Evolutionary conservation across 2,329 filamentous ascomycete genomes (phyloP), one percentile per base, ranked within the genome.

Genomic region (Fusarium brevicatenulatum): DNA sequence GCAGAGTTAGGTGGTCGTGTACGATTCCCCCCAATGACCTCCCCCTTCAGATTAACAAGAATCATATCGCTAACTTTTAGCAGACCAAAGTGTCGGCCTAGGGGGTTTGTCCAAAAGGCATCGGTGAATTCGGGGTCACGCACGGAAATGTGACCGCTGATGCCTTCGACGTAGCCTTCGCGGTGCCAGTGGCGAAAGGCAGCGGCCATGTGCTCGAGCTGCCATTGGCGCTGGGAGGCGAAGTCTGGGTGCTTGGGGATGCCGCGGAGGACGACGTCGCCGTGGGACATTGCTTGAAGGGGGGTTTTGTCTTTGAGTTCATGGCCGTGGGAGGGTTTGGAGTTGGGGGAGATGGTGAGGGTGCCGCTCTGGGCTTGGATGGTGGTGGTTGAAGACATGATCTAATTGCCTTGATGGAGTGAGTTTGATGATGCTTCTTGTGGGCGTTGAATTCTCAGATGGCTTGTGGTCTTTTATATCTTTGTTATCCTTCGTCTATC

Each of bases 161-260:
- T 91, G 61, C 91, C 91, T 80, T 93, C 91, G 1, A 88, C 90
- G 80, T 89, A 92, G 55, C 89, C 90, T 74, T 89, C 87, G 52
- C 90, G 87, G 4, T 90, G 85, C 79, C 92, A 93, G 77, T 92
- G 86, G 34, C 91, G 89, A 81, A 93, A 93, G 8, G 90, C 90
- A 7, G 87, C 86, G 11, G 90, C 89, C 84, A 91, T 91, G 78
- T 92, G 90, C 42, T 88, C 85, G 8, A 91, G 83, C 55, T 77
- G 76, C 77, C 77, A 78, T 44, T 78, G 68, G n/a, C 78, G 70
- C 15, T 80, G 75, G 0, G 72, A 73, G 2, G 67, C 50, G 56
- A 78, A 79, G 53, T 78, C 55, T 5, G 71, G 66, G 40, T 77
- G 72, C 2, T 56, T 71, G 1, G 78, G 78, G 7, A 80, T 78